Percentiles rank a stretch among this genome's conserved stretches.
phyloP scores from a whole-genome alignment of 2,329 filamentous ascomycete genomes.

The Rhinocladiella similis region DNA sequence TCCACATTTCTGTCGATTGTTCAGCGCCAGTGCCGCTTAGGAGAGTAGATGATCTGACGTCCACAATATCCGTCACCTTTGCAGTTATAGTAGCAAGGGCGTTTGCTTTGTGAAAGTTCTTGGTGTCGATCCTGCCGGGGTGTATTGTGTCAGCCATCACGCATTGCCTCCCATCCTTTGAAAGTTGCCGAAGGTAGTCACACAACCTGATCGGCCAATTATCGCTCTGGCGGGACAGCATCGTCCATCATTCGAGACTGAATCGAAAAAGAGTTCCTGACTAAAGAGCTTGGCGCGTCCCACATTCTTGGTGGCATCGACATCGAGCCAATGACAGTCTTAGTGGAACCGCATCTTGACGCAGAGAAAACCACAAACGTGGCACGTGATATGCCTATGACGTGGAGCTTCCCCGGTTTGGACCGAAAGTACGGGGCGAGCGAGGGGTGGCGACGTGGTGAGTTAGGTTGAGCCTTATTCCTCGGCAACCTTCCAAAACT shows the following conservation, averaged over 20 bases:
- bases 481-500: constrained; percentile 4
- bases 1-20: too few species aligned
- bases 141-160: background rate
- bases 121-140: background rate
- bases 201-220: constrained; percentile 3
- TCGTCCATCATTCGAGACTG: constrained; percentile 5
- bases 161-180: constrained; percentile 4
- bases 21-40: too few species aligned
- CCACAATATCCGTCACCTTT: too few species aligned
- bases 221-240: constrained; percentile 1
- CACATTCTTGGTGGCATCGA: constrained; percentile 1
- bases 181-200: constrained; percentile 5
- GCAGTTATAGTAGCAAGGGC: background rate
- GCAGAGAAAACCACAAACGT: constrained; percentile 1
- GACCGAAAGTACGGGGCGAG: constrained; percentile 2
- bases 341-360: constrained; percentile 4
- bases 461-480: background rate
- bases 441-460: constrained; percentile 4
- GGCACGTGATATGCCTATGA: constrained; percentile 7
- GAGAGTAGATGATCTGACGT: too few species aligned
- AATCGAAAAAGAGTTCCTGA: background rate
- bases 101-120: constrained; percentile 1
- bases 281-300: background rate
- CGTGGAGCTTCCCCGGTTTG: background rate
- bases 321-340: constrained; percentile 4